Evolutionary conservation across 2,329 filamentous ascomycete species (phyloP).

Genomic region (Penicillium janthinellum): DNA sequence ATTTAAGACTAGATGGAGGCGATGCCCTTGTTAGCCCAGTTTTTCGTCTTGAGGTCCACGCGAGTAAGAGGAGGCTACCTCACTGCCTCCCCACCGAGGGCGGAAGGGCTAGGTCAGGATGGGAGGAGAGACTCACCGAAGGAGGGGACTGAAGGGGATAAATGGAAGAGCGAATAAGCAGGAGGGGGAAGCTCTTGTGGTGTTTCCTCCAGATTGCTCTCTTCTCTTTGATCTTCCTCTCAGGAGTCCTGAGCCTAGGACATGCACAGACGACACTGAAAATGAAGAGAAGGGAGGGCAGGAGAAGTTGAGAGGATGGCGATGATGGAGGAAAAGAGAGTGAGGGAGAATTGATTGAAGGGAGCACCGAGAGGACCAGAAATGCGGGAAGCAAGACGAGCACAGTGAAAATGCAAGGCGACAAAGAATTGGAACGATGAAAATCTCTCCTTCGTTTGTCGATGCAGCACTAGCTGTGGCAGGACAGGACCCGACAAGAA

Average conservation of each 20-base stretch:
- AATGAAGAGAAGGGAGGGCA: slow-evolving; percentile 24
- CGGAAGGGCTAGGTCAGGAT: slow-evolving; percentile 8
- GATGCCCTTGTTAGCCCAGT: slow-evolving; percentile 21
- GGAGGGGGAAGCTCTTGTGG: slow-evolving; percentile 11
- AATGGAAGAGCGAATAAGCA: slow-evolving; percentile 14
- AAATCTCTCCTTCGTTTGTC: slow-evolving; percentile 39
- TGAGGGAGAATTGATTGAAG: slow-evolving; percentile 8
- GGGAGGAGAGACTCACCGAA: slow-evolving; percentile 24
- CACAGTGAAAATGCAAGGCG: slow-evolving; percentile 36
- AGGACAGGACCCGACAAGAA: not conserved
- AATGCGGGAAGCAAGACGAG: slow-evolving; percentile 29
- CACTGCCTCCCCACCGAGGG: slow-evolving; percentile 8
- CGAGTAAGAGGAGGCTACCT: not conserved
- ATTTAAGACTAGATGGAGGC: slow-evolving; percentile 28
- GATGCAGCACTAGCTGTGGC: slow-evolving; percentile 25
- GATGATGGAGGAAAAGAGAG: slow-evolving; percentile 7
- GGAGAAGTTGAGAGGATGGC: slow-evolving; percentile 29
- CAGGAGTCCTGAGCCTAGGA: slow-evolving; percentile 28
- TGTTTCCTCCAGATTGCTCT: not conserved
- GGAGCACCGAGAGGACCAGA: slow-evolving; percentile 23
- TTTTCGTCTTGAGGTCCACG: not conserved
- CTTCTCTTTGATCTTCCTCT: slow-evolving; percentile 22
- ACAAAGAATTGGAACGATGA: slow-evolving; percentile 33
- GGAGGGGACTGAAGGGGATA: slow-evolving; percentile 25
- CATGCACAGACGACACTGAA: slow-evolving; percentile 37